Evolutionary conservation across 2,329 filamentous ascomycete species (phyloP), one percentile per base, ranked within the genome.

Genomic region (Paraphoma chrysanthemicola): DNA sequence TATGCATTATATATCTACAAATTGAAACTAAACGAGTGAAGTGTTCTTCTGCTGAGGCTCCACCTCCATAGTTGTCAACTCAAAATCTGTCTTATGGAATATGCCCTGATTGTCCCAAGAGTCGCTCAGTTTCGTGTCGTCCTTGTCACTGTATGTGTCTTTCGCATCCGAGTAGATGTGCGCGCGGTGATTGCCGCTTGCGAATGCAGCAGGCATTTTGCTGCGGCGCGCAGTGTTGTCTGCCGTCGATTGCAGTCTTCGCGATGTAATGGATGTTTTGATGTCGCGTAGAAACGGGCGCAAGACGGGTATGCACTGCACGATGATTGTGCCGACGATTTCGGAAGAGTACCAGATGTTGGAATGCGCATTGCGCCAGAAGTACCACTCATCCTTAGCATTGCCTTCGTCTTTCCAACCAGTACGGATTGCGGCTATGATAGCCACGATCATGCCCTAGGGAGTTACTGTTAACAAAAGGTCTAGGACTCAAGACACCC

Each of bases 271-370:
- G 0, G 77, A 75, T 1, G 74, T 76, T 54, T 77, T 73, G 8
- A 80, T 68, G 31, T 81, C 78, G 43, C 76, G 74, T 41, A 85
- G 59, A 17, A 85, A 76, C 0, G 82, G 81, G 9, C 83, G 78
- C 7, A 85, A 64, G 14, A 85, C 79, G 2, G 83, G 83, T 2
- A 85, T 80, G 56, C 81, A 85, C 61, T 84, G 82, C 4, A 84
- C 83, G 43, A 85, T 83, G 60, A 85, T 83, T 28, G 83, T 85
- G 51, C 82, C 82, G 8, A 81, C 77, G 51, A 84, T 75, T 68
- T 85, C 83, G 14, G 82, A 82, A 0, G 81, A 83, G 68, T 83
- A 80, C 80, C 80, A 81, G 52, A 82, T 73, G 60, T 81, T 80
- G 0, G 78, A 80, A 57, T 80, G 69, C 10, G 76, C 80, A 56